Evolutionary conservation across 2,329 filamentous ascomycete species (phyloP).

Genomic region (Arthroderma uncinatum): DNA sequence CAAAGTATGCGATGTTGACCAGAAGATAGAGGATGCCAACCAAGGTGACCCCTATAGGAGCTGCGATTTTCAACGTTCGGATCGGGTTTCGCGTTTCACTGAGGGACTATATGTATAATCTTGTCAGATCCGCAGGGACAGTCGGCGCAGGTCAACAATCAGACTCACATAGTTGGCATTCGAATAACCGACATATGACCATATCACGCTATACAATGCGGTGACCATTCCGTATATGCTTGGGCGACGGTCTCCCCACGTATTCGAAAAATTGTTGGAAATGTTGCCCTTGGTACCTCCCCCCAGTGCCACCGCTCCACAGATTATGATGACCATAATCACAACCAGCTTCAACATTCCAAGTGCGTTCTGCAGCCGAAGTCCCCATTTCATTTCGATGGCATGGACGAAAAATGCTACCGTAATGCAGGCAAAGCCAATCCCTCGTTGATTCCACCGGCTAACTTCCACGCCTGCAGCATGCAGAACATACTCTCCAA

Average conservation of each 20-base stretch:
- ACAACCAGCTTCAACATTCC: conserved; percentile 42
- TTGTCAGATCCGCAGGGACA: not conserved
- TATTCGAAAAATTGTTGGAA: conserved; percentile 27
- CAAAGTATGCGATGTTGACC: conserved; percentile 49
- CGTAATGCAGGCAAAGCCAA: conserved; percentile 40
- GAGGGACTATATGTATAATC: conserved; percentile 30
- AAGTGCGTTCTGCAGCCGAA: conserved; percentile 40
- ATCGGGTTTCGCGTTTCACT: conserved; percentile 48
- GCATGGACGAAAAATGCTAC: conserved; percentile 40
- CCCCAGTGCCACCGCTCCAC: conserved; percentile 31
- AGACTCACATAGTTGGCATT: conserved; percentile 50
- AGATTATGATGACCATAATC: conserved; percentile 38
- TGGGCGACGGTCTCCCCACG: conserved; percentile 29
- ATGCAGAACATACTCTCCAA: conserved; percentile 43
- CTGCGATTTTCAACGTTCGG: conserved; percentile 48
- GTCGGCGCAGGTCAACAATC: not conserved
- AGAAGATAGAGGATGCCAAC: conserved; percentile 48
- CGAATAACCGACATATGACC: conserved; percentile 49
- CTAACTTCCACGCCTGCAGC: conserved; percentile 33
- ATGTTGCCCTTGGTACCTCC: conserved; percentile 28
- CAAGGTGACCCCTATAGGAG: conserved; percentile 43
- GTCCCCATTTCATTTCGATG: conserved; percentile 37
- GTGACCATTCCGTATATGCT: conserved; percentile 43
- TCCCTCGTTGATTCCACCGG: conserved; percentile 41
- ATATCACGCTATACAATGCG: conserved; percentile 51